Percentiles rank a stretch among this genome's conserved stretches.
Evolutionary conservation across 768 basidiomycete genomes (phyloP).

Genomic region (Lactarius quietus): DNA sequence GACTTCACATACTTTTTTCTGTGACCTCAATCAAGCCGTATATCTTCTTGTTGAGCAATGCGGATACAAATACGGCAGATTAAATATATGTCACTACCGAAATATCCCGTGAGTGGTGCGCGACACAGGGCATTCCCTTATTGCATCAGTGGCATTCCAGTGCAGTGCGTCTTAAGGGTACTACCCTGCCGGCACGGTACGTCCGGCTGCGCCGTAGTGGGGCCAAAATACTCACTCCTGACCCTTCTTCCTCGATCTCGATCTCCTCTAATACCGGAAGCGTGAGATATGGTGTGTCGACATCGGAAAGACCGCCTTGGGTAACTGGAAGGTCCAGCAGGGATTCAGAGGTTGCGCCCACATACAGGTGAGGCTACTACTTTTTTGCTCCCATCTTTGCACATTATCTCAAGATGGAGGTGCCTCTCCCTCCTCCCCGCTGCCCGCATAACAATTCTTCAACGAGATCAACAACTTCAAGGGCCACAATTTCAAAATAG

Average conservation of each 20-base stretch:
- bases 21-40: constrained; percentile 32
- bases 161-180: constrained; percentile 35
- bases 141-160: constrained; percentile 24
- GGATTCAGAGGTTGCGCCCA: constrained; percentile 42
- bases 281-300: constrained; percentile 46
- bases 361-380: constrained; percentile 36
- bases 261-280: constrained; percentile 24
- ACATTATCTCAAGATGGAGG: constrained; percentile 13
- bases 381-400: constrained; percentile 5
- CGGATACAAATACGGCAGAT: constrained; percentile 40
- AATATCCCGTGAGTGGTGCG: constrained; percentile 38
- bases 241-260: constrained; percentile 5
- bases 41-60: constrained; percentile 42
- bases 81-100: constrained; percentile 45
- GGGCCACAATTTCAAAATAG: too few species aligned
- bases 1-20: constrained; percentile 28
- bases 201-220: constrained; percentile 16
- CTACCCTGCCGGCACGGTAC: constrained; percentile 34
- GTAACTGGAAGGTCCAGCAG: constrained; percentile 40
- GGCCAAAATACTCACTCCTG: constrained; percentile 18
- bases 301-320: constrained; percentile 39
- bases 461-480: constrained; percentile 39
- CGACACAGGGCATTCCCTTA: background rate
- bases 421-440: too few species aligned
- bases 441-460: constrained; percentile 34